Conservation (phyloP, 140 eudicot species). For the Artemisia princeps region DNA sequence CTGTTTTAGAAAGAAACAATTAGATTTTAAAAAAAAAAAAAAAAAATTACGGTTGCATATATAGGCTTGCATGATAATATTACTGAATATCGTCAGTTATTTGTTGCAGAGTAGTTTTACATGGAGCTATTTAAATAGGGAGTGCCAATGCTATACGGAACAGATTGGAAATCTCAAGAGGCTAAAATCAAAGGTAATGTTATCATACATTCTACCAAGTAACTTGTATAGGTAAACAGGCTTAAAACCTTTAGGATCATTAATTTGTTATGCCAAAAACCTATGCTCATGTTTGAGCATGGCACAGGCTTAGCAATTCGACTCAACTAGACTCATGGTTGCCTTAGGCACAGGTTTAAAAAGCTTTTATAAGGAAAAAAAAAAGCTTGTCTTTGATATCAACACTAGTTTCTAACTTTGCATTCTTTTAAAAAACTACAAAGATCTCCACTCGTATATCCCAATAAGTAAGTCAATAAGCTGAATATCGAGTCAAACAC, state of each 20-base stretch:
- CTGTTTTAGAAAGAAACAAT: constrained; percentile 32
- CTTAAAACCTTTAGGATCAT: neutral
- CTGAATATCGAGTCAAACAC: too few relatives aligned
- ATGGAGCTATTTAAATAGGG: neutral
- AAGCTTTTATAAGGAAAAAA: neutral
- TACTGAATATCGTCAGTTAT: neutral
- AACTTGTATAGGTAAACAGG: neutral
- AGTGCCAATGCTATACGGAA: neutral
- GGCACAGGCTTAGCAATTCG: neutral
- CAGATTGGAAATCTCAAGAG: neutral
- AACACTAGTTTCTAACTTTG: neutral
- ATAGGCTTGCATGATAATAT: constrained; percentile 9
- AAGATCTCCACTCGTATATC: neutral
- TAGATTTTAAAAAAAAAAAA: constrained; percentile 11
- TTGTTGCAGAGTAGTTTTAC: neutral
- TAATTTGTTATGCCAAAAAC: neutral
- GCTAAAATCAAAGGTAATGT: neutral
- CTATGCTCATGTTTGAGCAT: neutral
- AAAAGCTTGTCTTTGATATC: neutral
- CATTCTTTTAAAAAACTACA: neutral
- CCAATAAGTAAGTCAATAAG: neutral
- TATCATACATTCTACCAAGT: neutral
- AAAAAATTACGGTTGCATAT: neutral
- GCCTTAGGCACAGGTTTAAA: too few relatives aligned
- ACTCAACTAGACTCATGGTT: neutral